Conservation (phyloP, 768 basidiomycete genomes). For the Agrocybe chaxingu region DNA sequence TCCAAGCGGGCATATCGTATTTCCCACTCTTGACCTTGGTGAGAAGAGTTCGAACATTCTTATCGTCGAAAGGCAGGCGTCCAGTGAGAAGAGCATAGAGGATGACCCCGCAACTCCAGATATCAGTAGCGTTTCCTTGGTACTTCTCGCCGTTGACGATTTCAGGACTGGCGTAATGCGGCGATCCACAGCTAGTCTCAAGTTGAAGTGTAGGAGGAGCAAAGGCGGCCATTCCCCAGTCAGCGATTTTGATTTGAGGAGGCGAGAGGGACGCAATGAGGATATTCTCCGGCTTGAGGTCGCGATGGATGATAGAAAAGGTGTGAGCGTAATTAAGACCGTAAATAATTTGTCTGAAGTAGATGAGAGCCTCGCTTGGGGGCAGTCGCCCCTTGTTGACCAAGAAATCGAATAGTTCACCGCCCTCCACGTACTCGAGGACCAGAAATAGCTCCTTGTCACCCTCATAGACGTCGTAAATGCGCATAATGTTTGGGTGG, state of each 20-base stretch:
- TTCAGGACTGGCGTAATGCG: conserved; percentile 96
- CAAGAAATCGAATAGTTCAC: conserved; percentile 95
- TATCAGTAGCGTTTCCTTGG: conserved; percentile 86
- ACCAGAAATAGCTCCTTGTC: conserved; percentile 88
- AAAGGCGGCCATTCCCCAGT: conserved; percentile 98
- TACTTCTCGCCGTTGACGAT: conserved; percentile 91
- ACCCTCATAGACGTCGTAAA: conserved; percentile 95
- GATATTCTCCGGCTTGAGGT: conserved; percentile 97
- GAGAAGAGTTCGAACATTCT: conserved; percentile 73
- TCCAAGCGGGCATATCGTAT: conserved; percentile 77
- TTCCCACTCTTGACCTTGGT: conserved; percentile 84
- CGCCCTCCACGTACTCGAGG: conserved; percentile 93
- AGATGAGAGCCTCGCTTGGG: conserved; percentile 78
- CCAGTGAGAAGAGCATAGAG: conserved; percentile 89
- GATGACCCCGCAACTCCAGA: conserved; percentile 97
- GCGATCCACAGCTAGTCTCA: conserved; percentile 94
- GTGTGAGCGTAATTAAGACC: conserved; percentile 96
- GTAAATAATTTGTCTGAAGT: conserved; percentile 94
- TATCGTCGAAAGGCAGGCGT: conserved; percentile 91
- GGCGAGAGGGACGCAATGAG: conserved; percentile 80
- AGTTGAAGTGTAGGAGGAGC: conserved; percentile 81
- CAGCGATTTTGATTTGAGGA: conserved; percentile 90
- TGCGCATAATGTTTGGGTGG: conserved; percentile 93
- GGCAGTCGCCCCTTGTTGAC: conserved; percentile 84
- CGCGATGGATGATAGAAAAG: conserved; percentile 96